These are phyloP conservation scores for Coniochaeta sp. DNA, from an alignment of 2,329 filamentous ascomycete genomes.

Conservation along the genomic window DNA sequence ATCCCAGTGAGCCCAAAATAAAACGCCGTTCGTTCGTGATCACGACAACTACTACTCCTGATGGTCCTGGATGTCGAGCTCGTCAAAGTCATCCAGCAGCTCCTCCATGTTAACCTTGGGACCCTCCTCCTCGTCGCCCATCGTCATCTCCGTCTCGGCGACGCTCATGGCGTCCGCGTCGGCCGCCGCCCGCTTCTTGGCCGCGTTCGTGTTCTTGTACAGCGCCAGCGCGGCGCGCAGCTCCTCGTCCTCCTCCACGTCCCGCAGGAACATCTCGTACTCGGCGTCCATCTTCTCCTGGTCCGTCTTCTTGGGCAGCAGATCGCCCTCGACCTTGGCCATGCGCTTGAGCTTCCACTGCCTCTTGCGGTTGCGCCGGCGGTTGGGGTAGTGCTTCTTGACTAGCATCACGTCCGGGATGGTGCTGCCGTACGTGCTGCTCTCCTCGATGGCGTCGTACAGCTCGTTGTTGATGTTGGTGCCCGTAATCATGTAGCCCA, in stretches of 20 bases:
- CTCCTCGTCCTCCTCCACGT: slow-evolving; percentile 93
- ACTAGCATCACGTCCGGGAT: slow-evolving; percentile 92
- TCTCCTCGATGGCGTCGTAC: slow-evolving; percentile 75
- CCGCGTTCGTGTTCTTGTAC: slow-evolving; percentile 61
- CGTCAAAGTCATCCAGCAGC: slow-evolving; percentile 87
- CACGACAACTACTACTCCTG: slow-evolving; percentile 5
- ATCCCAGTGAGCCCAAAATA: neutral
- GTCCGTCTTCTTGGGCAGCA: slow-evolving; percentile 79
- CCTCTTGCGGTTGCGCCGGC: slow-evolving; percentile 74
- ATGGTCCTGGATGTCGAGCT: slow-evolving; percentile 63
- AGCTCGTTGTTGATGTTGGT: slow-evolving; percentile 89
- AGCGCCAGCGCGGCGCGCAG: slow-evolving; percentile 75
- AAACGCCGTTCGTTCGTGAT: neutral
- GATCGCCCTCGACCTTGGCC: slow-evolving; percentile 80
- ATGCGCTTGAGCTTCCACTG: slow-evolving; percentile 96
- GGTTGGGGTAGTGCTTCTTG: slow-evolving; percentile 86
- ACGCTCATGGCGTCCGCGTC: slow-evolving; percentile 52
- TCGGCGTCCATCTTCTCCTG: slow-evolving; percentile 84
- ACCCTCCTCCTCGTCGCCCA: slow-evolving; percentile 48
- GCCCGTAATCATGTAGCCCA: slow-evolving; percentile 88
- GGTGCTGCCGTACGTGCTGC: slow-evolving; percentile 64
- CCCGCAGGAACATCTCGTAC: slow-evolving; percentile 94
- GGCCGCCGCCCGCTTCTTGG: slow-evolving; percentile 27
- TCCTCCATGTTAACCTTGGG: slow-evolving; percentile 73
- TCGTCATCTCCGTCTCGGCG: slow-evolving; percentile 50